Conservation (phyloP, 179 eudicot species). For the Vitellaria paradoxa region DNA sequence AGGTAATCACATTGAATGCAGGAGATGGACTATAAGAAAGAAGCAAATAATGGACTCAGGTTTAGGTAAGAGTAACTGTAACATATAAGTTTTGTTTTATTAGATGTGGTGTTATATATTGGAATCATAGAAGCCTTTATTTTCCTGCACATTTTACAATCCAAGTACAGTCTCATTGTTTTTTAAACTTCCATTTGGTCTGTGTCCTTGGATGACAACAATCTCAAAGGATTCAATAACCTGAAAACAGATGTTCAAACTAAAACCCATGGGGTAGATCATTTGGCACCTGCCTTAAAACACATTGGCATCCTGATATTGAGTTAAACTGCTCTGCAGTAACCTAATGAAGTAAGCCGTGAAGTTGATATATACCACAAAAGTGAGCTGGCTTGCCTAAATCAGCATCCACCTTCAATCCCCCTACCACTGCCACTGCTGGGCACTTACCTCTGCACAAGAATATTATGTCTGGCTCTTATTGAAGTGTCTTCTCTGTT, state of each 20-base stretch:
- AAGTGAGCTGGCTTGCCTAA: too few species aligned
- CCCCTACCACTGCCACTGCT: too few species aligned
- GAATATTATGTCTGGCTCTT: too few species aligned
- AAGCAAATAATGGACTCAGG: constrained; percentile 82
- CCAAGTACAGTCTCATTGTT: not conserved
- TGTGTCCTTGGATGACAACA: not conserved
- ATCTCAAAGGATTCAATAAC: not conserved
- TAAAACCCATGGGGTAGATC: not conserved
- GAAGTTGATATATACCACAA: too few species aligned
- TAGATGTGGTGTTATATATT: not conserved
- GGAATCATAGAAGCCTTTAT: not conserved
- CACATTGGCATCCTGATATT: not conserved
- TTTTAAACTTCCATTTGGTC: not conserved
- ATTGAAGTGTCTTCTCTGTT: too few species aligned
- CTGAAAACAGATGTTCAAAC: not conserved
- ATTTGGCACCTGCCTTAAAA: not conserved
- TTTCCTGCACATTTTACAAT: not conserved
- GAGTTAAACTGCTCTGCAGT: too few species aligned
- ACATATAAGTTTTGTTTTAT: not conserved
- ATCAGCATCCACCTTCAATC: too few species aligned
- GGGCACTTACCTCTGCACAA: too few species aligned
- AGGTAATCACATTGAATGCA: constrained; percentile 99
- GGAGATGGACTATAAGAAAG: constrained; percentile 98
- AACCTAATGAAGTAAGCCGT: too few species aligned
- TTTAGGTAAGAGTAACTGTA: constrained; percentile 52